A percentile compares a stretch with the other conserved stretches of the same genome.
Evolutionary conservation across 352 stramenopile species (phyloP).

Genomic region (Lagenidium giganteum): DNA sequence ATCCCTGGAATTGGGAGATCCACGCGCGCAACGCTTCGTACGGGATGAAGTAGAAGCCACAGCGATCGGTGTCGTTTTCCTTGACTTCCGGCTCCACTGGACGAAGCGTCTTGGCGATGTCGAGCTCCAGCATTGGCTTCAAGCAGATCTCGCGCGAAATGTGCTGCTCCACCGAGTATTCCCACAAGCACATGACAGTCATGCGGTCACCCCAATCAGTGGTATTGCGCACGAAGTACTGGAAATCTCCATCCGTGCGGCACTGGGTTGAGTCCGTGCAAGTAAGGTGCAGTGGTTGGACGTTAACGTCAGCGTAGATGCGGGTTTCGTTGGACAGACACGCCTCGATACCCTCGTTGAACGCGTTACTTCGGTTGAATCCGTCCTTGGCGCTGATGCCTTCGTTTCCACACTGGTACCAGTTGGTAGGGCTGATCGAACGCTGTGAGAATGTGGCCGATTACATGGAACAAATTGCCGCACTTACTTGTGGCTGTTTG

Average conservation of each 20-base stretch:
- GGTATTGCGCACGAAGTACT: conserved; percentile 77
- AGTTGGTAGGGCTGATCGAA: conserved; percentile 60
- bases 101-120: conserved; percentile 49
- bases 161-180: conserved; percentile 50
- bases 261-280: conserved; percentile 55
- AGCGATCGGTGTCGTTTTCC: conserved; percentile 73
- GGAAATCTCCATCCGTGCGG: conserved; percentile 44
- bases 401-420: conserved; percentile 75
- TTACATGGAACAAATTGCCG: not conserved
- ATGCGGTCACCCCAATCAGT: conserved; percentile 81
- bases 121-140: conserved; percentile 69
- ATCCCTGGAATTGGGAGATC: conserved; percentile 76
- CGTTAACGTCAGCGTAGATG: conserved; percentile 66
- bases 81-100: conserved; percentile 48
- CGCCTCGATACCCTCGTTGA: conserved; percentile 44
- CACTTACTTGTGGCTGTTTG: conserved; percentile 75
- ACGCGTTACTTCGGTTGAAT: conserved; percentile 27
- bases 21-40: conserved; percentile 69
- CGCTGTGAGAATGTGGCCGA: no score
- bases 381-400: conserved; percentile 26
- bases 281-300: conserved; percentile 64
- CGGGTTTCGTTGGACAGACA: conserved; percentile 60
- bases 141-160: conserved; percentile 53
- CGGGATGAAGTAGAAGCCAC: conserved; percentile 82
- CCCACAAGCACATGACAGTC: conserved; percentile 80